Percentiles rank a stretch among this genome's conserved stretches.
Conservation (phyloP, 495 filamentous ascomycete genomes). For the Penicillium manginii region DNA sequence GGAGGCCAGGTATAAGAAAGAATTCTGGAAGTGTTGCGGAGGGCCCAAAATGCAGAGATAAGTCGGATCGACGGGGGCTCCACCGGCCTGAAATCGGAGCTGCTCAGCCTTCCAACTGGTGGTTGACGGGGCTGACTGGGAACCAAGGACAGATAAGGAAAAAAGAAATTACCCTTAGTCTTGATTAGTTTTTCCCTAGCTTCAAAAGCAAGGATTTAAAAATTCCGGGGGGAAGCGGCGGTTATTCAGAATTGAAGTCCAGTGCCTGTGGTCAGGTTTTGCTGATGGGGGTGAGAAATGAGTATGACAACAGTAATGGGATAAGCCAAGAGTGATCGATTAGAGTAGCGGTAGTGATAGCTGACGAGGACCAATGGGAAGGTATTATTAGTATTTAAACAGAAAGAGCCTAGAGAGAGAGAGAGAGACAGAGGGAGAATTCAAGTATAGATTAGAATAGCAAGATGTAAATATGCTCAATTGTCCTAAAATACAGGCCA, state of each 20-base stretch:
- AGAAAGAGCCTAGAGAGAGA: too few species aligned
- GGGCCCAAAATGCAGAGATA: constrained; percentile 23
- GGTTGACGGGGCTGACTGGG: constrained; percentile 14
- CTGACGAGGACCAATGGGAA: background rate
- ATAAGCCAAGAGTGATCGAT: constrained; percentile 15
- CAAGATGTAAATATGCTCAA: background rate
- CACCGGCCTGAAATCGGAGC: constrained; percentile 29
- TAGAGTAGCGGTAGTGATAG: background rate
- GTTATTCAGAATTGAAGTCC: constrained; percentile 9
- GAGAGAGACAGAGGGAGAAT: background rate
- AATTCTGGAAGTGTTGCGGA: constrained; percentile 24
- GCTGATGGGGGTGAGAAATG: constrained; percentile 6
- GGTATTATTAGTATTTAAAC: background rate
- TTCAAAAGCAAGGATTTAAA: background rate
- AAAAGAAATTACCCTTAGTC: constrained; percentile 2
- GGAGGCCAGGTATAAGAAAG: constrained; percentile 32
- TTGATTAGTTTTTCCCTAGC: background rate
- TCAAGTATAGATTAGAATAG: background rate
- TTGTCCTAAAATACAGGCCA: background rate
- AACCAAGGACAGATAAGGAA: constrained; percentile 10
- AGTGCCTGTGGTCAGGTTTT: background rate
- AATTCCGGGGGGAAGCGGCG: constrained; percentile 20
- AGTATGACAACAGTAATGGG: constrained; percentile 30
- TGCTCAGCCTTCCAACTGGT: constrained; percentile 13
- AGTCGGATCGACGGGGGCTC: constrained; percentile 28